Evolutionary conservation across 192 early-diverging fungal genomes (phyloP).

Genomic region (Podochytrium sp.): DNA sequence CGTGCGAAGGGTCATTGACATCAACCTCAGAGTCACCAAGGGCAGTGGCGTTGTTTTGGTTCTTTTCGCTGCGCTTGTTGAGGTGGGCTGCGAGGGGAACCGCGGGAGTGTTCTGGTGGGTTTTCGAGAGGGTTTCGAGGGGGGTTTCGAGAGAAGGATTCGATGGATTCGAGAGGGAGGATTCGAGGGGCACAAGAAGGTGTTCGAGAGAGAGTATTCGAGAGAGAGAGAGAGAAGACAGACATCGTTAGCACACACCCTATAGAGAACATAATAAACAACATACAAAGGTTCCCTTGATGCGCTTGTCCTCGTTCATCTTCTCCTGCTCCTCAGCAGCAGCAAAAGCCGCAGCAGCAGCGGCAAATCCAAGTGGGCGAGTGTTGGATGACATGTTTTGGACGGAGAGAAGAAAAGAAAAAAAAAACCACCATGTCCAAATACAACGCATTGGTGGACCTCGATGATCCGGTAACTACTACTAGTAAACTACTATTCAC

Average conservation of each 20-base stretch:
- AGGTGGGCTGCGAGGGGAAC: background rate
- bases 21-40: conserved; percentile 4
- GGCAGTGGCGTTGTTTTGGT: background rate
- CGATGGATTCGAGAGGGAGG: too few relatives aligned
- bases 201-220: too few relatives aligned
- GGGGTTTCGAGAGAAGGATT: too few relatives aligned
- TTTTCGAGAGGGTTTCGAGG: too few relatives aligned
- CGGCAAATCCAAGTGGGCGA: background rate
- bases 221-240: too few relatives aligned
- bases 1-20: too few relatives aligned
- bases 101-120: too few relatives aligned
- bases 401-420: background rate
- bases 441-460: background rate
- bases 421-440: background rate
- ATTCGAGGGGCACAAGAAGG: too few relatives aligned
- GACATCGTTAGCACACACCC: too few relatives aligned
- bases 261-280: too few relatives aligned
- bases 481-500: too few relatives aligned
- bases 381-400: background rate
- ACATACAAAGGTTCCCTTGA: conserved; percentile 17
- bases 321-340: conserved; percentile 20
- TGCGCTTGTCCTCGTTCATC: conserved; percentile 8
- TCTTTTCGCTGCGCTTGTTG: background rate
- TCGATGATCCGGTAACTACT: too few relatives aligned
- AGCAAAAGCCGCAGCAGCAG: conserved; percentile 23